phyloP scores from a whole-genome alignment of 805 yeast species.

The Torulaspora maleeae region DNA sequence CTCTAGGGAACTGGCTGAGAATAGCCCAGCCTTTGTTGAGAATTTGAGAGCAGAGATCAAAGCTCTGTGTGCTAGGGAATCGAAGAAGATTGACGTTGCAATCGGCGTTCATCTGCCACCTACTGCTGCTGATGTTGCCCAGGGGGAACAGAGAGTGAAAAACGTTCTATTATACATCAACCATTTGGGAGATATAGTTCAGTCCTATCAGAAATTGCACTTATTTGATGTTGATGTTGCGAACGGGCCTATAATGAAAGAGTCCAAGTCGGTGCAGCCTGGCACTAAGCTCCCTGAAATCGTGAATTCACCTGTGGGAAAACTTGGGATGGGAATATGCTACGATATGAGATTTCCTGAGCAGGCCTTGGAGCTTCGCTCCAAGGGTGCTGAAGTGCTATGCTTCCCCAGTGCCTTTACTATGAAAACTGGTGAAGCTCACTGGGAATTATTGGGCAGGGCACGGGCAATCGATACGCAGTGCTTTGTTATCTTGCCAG shows the following conservation, averaged over 20 bases:
- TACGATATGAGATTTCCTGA: slow-evolving; percentile 89
- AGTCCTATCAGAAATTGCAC: slow-evolving; percentile 80
- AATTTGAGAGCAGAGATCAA: slow-evolving; percentile 44
- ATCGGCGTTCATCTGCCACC: slow-evolving; percentile 89
- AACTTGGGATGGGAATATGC: slow-evolving; percentile 70
- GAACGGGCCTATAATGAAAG: slow-evolving; percentile 76
- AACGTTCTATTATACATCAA: slow-evolving; percentile 73
- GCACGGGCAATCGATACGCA: slow-evolving; percentile 90
- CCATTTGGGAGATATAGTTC: slow-evolving; percentile 56
- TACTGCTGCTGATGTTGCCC: slow-evolving; percentile 18
- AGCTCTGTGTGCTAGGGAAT: slow-evolving; percentile 35
- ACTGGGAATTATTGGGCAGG: slow-evolving; percentile 75
- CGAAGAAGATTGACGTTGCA: slow-evolving; percentile 55
- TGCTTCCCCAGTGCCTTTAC: slow-evolving; percentile 93
- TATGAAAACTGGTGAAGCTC: slow-evolving; percentile 83
- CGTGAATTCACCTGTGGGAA: slow-evolving; percentile 55
- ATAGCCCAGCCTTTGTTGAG: slow-evolving; percentile 42
- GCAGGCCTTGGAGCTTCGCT: slow-evolving; percentile 57
- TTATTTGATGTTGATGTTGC: slow-evolving; percentile 79
- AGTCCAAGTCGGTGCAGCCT: slow-evolving; percentile 75
- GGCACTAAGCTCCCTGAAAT: slow-evolving; percentile 56
- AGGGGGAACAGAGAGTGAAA: slow-evolving; percentile 45
- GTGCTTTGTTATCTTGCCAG: slow-evolving; percentile 81
- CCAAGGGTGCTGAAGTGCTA: slow-evolving; percentile 68
- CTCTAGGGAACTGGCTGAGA: slow-evolving; percentile 56